phyloP scores from a whole-genome alignment of 352 stramenopile species.

The Phytophthora cajani region DNA sequence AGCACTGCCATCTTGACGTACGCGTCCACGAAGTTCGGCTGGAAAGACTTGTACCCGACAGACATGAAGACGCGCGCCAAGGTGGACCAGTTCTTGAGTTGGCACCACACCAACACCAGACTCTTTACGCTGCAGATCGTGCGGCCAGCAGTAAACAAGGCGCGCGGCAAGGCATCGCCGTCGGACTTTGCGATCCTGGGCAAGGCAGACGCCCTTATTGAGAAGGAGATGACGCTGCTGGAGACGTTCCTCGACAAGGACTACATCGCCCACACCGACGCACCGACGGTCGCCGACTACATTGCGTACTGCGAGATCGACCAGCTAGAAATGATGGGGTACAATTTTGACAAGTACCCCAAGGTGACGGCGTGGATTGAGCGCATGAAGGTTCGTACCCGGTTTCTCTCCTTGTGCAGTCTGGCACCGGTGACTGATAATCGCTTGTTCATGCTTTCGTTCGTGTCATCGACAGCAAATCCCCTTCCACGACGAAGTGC shows the following conservation, averaged over 20 bases:
- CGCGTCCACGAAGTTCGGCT: constrained; percentile 47
- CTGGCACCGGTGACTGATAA: not conserved
- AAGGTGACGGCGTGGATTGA: constrained; percentile 50
- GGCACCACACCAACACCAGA: constrained; percentile 53
- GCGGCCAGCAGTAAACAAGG: constrained; percentile 27
- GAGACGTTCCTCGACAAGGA: constrained; percentile 52
- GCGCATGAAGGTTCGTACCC: constrained; percentile 29
- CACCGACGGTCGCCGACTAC: constrained; percentile 56
- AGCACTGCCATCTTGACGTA: constrained; percentile 59
- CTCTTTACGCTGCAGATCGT: constrained; percentile 45
- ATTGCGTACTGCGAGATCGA: constrained; percentile 63
- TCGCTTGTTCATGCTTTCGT: not conserved
- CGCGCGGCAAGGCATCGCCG: constrained; percentile 21
- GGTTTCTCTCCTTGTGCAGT: not conserved
- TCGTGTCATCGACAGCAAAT: constrained; percentile 26
- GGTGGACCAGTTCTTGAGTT: constrained; percentile 60
- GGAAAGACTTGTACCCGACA: constrained; percentile 53
- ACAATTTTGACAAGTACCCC: constrained; percentile 51
- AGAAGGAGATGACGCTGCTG: constrained; percentile 38
- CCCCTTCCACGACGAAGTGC: constrained; percentile 35
- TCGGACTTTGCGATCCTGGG: constrained; percentile 37
- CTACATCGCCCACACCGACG: constrained; percentile 48
- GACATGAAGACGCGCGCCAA: constrained; percentile 45
- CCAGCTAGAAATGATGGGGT: constrained; percentile 54
- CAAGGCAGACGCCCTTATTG: constrained; percentile 39